Percentiles rank a stretch among this genome's conserved stretches.
phyloP scores from a whole-genome alignment of 257 asterid genomes.

The Pogostemon cablin region DNA sequence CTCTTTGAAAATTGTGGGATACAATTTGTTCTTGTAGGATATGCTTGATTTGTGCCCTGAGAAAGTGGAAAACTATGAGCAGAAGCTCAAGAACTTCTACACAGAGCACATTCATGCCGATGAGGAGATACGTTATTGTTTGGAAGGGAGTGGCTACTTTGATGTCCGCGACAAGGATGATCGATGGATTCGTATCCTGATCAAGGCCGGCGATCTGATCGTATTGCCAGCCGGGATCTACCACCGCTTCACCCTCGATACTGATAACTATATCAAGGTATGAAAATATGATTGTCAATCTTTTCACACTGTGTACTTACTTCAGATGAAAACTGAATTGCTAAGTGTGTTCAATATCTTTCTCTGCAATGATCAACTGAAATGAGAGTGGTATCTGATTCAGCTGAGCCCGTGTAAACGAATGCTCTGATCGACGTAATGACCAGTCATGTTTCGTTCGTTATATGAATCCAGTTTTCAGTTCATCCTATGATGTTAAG shows the following conservation, averaged over 20 bases:
- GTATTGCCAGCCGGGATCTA: slow-evolving; percentile 88
- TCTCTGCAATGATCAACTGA: too few species aligned
- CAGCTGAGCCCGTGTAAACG: too few species aligned
- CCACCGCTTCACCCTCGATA: slow-evolving; percentile 85
- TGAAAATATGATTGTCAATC: not conserved
- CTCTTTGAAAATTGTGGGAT: not conserved
- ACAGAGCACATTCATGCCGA: slow-evolving; percentile 82
- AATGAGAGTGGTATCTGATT: too few species aligned
- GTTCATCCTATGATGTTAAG: not conserved
- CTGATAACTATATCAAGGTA: slow-evolving; percentile 74
- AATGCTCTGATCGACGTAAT: too few species aligned
- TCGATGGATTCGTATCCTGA: slow-evolving; percentile 78
- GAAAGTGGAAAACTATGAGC: slow-evolving; percentile 74
- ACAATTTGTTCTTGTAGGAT: slow-evolving; percentile 49
- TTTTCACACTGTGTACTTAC: not conserved
- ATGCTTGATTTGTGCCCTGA: slow-evolving; percentile 81
- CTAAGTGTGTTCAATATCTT: too few species aligned
- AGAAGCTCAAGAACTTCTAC: slow-evolving; percentile 77
- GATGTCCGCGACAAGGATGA: slow-evolving; percentile 75
- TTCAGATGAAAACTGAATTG: not conserved
- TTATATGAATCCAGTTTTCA: not conserved
- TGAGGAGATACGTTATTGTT: slow-evolving; percentile 85
- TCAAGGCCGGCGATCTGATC: slow-evolving; percentile 77
- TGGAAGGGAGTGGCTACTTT: slow-evolving; percentile 78
- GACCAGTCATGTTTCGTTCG: too few species aligned